phyloP scores from a whole-genome alignment of 2,329 filamentous ascomycete genomes.

The Alternaria brassicae region DNA sequence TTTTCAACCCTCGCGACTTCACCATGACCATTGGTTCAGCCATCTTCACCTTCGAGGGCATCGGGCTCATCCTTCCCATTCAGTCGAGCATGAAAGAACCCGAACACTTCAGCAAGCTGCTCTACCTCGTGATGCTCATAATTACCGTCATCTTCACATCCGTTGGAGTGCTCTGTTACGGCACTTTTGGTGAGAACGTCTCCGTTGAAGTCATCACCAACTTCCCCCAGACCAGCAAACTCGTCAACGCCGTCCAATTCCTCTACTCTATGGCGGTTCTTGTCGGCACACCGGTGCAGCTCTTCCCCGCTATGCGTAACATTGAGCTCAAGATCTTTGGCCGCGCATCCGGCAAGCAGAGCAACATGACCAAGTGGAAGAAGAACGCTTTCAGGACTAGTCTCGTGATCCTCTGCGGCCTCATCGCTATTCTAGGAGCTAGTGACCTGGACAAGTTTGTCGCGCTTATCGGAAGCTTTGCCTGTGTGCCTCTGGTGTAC shows the following conservation, averaged over 20 bases:
- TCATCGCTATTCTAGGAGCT: constrained; percentile 68
- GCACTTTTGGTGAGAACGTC: constrained; percentile 72
- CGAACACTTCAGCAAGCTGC: constrained; percentile 69
- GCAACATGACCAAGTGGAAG: constrained; percentile 72
- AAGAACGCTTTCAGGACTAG: constrained; percentile 72
- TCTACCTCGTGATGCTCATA: constrained; percentile 73
- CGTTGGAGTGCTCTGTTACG: constrained; percentile 76
- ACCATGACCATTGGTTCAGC: constrained; percentile 75
- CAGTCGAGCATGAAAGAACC: constrained; percentile 77
- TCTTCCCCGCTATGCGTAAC: constrained; percentile 76
- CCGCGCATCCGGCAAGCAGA: constrained; percentile 70
- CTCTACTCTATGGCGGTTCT: constrained; percentile 76
- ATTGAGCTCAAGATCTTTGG: constrained; percentile 73
- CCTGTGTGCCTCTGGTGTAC: constrained; percentile 78
- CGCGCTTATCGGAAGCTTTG: constrained; percentile 74
- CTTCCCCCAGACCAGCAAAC: constrained; percentile 71
- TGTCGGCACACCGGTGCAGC: constrained; percentile 75
- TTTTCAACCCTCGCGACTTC: constrained; percentile 74
- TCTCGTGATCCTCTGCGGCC: constrained; percentile 66
- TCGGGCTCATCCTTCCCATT: constrained; percentile 77
- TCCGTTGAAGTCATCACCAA: constrained; percentile 79
- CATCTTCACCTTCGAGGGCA: constrained; percentile 81
- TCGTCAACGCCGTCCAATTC: constrained; percentile 80
- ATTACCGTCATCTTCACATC: constrained; percentile 77
- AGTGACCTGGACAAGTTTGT: constrained; percentile 77